Conservation (phyloP, 2,329 filamentous ascomycete genomes). For the Parastagonospora nodorum region DNA sequence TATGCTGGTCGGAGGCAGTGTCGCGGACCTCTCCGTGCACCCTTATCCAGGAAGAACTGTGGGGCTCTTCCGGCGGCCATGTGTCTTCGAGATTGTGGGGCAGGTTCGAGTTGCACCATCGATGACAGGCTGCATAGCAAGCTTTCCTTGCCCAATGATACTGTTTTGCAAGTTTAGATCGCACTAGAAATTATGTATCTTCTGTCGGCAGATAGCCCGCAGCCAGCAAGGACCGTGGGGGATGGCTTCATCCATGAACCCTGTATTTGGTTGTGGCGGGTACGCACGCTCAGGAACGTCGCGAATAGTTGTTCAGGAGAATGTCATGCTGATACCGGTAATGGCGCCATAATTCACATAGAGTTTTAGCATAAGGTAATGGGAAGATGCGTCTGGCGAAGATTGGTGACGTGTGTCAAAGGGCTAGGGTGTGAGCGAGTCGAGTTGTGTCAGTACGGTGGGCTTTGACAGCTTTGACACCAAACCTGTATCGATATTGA, state of each 20-base stretch:
- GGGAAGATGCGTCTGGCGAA: no score
- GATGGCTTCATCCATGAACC: not conserved
- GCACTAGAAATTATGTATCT: not conserved
- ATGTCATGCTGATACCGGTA: not conserved
- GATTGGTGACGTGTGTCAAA: not conserved
- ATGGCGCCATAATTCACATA: not conserved
- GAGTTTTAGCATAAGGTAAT: not conserved
- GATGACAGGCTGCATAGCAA: conserved; percentile 3
- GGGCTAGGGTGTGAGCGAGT: not conserved
- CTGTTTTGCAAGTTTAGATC: not conserved
- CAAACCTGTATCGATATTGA: not conserved
- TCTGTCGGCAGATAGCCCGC: conserved; percentile 1
- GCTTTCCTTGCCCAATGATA: conserved; percentile 2
- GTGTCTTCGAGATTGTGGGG: conserved; percentile 6
- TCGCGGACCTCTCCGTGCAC: not conserved
- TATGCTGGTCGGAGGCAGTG: not conserved
- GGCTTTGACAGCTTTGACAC: not conserved
- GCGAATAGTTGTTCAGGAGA: not conserved
- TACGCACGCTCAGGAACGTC: not conserved
- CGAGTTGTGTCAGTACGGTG: not conserved
- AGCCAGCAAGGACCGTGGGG: not conserved
- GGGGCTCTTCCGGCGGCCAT: conserved; percentile 1
- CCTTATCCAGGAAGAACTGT: not conserved
- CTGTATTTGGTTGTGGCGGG: no score
- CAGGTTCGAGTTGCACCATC: conserved; percentile 3